phyloP scores from a whole-genome alignment of 805 yeast genomes.

The Lipomyces yamadae region DNA sequence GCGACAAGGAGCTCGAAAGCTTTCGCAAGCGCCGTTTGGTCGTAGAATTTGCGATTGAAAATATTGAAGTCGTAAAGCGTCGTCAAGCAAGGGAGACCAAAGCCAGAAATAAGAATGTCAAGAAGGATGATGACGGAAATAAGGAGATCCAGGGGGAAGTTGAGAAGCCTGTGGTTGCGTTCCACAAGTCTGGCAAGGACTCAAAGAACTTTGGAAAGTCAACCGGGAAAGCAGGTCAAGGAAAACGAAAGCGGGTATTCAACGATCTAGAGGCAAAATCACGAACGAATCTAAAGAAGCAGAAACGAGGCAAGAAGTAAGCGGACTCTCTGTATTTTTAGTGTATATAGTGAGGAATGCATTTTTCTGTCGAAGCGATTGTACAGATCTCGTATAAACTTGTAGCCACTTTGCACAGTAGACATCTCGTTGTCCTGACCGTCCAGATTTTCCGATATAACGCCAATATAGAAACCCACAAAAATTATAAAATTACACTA shows the following conservation, averaged over 20 bases:
- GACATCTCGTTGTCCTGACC: not conserved
- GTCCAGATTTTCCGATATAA: not conserved
- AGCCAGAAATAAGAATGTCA: constrained; percentile 4
- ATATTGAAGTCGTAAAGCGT: constrained; percentile 90
- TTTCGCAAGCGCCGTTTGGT: constrained; percentile 73
- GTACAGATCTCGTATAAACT: not conserved
- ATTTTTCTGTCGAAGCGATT: not conserved
- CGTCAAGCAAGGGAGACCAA: constrained; percentile 61
- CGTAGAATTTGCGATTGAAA: constrained; percentile 95
- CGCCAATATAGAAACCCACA: not conserved
- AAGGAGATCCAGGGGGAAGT: constrained; percentile 1
- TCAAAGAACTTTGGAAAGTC: constrained; percentile 8
- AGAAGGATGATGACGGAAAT: constrained; percentile 6
- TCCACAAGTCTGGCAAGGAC: constrained; percentile 3
- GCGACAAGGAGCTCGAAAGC: constrained; percentile 39
- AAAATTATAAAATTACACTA: not conserved
- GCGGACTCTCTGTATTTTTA: not conserved
- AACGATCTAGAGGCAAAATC: constrained; percentile 14
- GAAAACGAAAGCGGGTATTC: constrained; percentile 18
- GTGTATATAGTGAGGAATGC: not conserved
- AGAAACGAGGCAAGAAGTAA: not conserved
- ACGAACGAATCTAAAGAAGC: not conserved
- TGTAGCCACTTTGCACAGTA: not conserved
- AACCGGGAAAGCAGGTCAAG: not conserved
- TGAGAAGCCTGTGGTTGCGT: not conserved